These are phyloP conservation scores for Silene vulgaris DNA, from an alignment of 179 eudicot species.

Conservation along the genomic window DNA sequence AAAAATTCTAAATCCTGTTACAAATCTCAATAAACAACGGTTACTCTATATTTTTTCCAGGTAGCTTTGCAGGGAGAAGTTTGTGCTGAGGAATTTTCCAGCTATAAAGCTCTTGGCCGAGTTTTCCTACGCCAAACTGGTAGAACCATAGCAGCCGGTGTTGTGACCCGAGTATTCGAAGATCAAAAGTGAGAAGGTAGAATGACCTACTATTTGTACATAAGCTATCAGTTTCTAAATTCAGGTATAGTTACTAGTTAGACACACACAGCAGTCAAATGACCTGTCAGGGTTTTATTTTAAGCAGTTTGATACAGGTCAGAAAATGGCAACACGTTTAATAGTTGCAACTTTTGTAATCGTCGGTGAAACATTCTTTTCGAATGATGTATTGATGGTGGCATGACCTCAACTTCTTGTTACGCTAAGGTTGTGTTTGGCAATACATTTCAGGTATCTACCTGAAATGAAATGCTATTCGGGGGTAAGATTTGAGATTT, in stretches of 20 bases:
- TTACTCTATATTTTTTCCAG: slow-evolving; percentile 30
- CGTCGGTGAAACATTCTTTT: neutral
- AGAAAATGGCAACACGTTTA: neutral
- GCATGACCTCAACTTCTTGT: neutral
- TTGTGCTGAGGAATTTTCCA: slow-evolving; percentile 67
- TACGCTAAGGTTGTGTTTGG: neutral
- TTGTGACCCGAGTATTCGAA: slow-evolving; percentile 54
- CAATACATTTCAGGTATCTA: too few relatives aligned
- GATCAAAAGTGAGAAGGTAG: slow-evolving; percentile 16
- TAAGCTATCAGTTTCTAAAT: neutral
- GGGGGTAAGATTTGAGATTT: too few relatives aligned
- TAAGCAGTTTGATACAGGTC: neutral
- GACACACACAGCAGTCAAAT: neutral
- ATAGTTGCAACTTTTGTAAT: neutral
- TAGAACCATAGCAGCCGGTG: slow-evolving; percentile 78
- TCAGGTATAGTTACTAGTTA: neutral
- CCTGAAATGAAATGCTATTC: too few relatives aligned
- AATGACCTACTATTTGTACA: neutral
- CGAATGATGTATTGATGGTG: slow-evolving; percentile 3
- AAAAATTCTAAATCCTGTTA: neutral
- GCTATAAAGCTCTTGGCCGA: slow-evolving; percentile 68
- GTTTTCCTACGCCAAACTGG: slow-evolving; percentile 79
- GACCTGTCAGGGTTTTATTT: neutral
- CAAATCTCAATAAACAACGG: neutral
- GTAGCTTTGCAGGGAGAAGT: slow-evolving; percentile 61